These are phyloP conservation scores for Psidium friedrichsthalianum DNA, from an alignment of 345 rosid species.

Conservation along the genomic window DNA sequence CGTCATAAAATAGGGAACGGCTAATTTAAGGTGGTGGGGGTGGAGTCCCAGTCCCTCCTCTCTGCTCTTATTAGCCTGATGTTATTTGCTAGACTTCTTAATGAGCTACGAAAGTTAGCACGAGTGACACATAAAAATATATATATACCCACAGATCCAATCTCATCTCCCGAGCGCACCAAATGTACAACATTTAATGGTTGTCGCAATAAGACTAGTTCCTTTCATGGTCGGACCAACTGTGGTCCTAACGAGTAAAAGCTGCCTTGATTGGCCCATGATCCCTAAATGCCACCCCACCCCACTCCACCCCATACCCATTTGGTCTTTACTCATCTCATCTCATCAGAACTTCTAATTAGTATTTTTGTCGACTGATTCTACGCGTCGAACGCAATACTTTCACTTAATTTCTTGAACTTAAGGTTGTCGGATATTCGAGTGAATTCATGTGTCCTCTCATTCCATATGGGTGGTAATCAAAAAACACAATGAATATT, in stretches of 20 bases:
- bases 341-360: not conserved
- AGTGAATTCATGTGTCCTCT: not conserved
- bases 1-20: not conserved
- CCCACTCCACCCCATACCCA: not conserved
- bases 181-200: not conserved
- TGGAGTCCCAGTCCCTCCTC: not conserved
- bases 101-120: not conserved
- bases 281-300: not conserved
- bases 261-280: not conserved
- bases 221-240: not conserved
- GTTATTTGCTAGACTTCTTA: not conserved
- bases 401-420: not conserved
- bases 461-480: not conserved
- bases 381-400: not conserved
- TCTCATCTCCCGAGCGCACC: not conserved
- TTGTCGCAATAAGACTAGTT: not conserved
- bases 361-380: not conserved
- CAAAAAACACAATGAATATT: not conserved
- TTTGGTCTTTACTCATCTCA: not conserved
- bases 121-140: not conserved
- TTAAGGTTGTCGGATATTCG: not conserved
- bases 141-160: not conserved
- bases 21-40: not conserved
- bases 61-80: not conserved
- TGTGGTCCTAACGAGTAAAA: not conserved